These are phyloP conservation scores for Sphaerobolus stellatus DNA, from an alignment of 1,284 basidiomycete species.

Conservation along the genomic window DNA sequence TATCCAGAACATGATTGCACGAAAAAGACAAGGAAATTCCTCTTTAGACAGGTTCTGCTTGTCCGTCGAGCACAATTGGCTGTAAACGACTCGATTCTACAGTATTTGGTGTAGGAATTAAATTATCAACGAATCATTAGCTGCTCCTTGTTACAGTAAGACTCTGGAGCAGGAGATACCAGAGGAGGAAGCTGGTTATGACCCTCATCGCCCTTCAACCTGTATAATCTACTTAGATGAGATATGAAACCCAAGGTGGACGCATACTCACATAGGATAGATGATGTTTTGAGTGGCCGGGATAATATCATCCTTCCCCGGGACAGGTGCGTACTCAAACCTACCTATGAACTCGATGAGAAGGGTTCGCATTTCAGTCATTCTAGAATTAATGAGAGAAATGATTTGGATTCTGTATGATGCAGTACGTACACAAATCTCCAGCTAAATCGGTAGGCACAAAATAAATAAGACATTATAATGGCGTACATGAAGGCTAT, in stretches of 20 bases:
- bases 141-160: no score
- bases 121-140: no score
- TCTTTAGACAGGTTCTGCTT: no score
- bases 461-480: background rate
- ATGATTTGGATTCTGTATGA: background rate
- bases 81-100: no score
- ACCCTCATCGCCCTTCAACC: constrained; percentile 44
- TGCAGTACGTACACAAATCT: constrained; percentile 2
- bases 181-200: constrained; percentile 49
- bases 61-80: no score
- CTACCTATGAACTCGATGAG: constrained; percentile 46
- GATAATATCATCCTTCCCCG: constrained; percentile 37
- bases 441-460: background rate
- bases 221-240: constrained; percentile 46
- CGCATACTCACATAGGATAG: constrained; percentile 21
- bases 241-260: no score
- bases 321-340: constrained; percentile 46
- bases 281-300: constrained; percentile 25
- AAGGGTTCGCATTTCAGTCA: constrained; percentile 51
- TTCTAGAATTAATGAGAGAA: no score
- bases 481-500: background rate
- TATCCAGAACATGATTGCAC: no score
- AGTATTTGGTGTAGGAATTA: no score
- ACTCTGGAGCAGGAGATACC: no score
- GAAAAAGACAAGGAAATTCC: no score